Percentiles rank a stretch among this genome's conserved stretches.
phyloP scores from a whole-genome alignment of 1,284 basidiomycete genomes.

The Malassezia nana region DNA sequence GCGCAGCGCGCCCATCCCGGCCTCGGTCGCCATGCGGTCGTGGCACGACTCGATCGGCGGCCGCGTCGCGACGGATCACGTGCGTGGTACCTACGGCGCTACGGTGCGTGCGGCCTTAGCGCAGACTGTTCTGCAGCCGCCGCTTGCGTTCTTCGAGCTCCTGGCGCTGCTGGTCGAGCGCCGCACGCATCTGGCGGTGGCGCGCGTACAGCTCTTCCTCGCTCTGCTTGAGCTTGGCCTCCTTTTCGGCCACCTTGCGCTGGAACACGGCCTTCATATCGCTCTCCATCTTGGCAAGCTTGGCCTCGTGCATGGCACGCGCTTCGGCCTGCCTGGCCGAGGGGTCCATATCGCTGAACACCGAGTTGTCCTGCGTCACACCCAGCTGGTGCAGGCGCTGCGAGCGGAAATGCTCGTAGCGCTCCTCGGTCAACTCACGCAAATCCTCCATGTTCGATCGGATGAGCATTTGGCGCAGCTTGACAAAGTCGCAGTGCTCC shows the following conservation, averaged over 20 bases:
- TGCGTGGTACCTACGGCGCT: not conserved
- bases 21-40: not conserved
- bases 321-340: constrained; percentile 46
- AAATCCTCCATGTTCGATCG: constrained; percentile 48
- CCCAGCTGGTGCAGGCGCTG: constrained; percentile 43
- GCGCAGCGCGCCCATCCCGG: constrained; percentile 16
- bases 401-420: constrained; percentile 45
- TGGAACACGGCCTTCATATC: constrained; percentile 49
- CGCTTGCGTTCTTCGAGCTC: constrained; percentile 98
- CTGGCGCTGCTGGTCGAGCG: constrained; percentile 80
- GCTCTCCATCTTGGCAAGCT: constrained; percentile 48
- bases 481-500: constrained; percentile 48
- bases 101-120: constrained; percentile 20
- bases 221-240: constrained; percentile 48
- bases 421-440: constrained; percentile 42
- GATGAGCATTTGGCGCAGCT: constrained; percentile 48
- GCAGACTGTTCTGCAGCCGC: constrained; percentile 53
- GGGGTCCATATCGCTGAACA: constrained; percentile 45
- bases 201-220: constrained; percentile 48
- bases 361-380: constrained; percentile 44
- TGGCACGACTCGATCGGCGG: not conserved
- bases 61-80: not conserved
- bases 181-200: constrained; percentile 47
- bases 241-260: constrained; percentile 48
- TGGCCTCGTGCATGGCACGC: constrained; percentile 46